Base-by-base conservation (phyloP, 75 land plant species). In the Larix kaempferi region DNA sequence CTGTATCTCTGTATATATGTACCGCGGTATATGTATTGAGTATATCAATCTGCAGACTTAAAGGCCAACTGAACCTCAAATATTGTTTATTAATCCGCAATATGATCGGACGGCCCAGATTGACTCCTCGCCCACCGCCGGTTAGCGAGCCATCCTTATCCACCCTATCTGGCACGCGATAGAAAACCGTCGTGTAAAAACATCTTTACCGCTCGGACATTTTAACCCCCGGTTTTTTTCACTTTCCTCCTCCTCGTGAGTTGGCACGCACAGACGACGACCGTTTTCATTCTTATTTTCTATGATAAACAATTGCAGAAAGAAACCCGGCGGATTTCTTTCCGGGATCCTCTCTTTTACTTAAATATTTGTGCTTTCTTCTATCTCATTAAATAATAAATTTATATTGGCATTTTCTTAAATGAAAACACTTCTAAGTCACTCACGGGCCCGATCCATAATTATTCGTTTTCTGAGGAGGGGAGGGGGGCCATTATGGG, bases 321-420 rank as follows among this genome's bases (percentile, higher is more conserved):
- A 69, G 73, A 69, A 69, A 69, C 73, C 73, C 73, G 52, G 73
- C 73, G 52, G 73, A 69, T 69, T 69, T 69, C 73, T 69, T 69
- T 69, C 49, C 73, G 73, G 73, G 73, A 69, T 69, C 52, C 73
- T 41, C 73, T 69, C 73, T 41, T 69, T 69, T 21, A 3, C 73
- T 41, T 69, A 6, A n/a, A 41, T 41, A 41, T 69, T 69, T 41
- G 73, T 69, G 49, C 73, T 39, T 37, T 69, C 49, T 22, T 16
- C 21, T 35, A 37, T 65, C 39, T 17, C 8, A 19, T 65, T 65
- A 33, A 35, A 65, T 65, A 33, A 65, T 65, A 29, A 65, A 16
- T 6, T 65, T 6, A 5, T 16, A 1, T 65, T 33, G 69, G 39
- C 41, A 33, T 33, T 35, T 65, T 65, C 2, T 65, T 65, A 33